Evolutionary conservation across 1,284 basidiomycete species (phyloP), one percentile per base, ranked within the genome.

Genomic region (Boletus smithii): DNA sequence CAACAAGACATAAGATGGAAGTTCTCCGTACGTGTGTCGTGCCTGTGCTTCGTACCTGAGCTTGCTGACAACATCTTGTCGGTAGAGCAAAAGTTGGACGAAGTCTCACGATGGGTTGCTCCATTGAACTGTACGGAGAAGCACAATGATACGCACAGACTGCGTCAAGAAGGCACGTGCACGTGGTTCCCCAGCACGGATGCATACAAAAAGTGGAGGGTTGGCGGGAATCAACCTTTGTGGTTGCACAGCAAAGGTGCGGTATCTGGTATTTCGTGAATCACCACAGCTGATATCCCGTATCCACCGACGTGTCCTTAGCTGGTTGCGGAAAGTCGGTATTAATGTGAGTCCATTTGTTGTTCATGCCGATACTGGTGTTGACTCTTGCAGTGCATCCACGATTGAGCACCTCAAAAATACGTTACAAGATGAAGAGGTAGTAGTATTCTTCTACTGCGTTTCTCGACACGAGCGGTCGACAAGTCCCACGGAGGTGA

Each of bases 261-360:
- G 37, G 4, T 41, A 7, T 30, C 18, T 22, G 5, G 6, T 17
- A n/a, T 16, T 8, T 18, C 4, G 8, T 8, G 17, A 16, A 3
- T 29, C 11, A 5, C 24, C 8, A 20, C 14, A 4, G 17, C 16
- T 37, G 16, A 44, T 14, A 10, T 5, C 13, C 8, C 8, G 13
- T 5, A 14, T 35, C 13, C 13, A 6, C 14, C 29, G 29, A 30
- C 8, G 2, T 16, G n/a, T 31, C 30, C 30, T n/a, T 33, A 49
- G 48, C 32, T 7, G 44, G 48, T 13, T 41, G 45, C 20, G 45
- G 48, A 17, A 50, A 50, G 29, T 50, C 48, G 2, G 48, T 49
- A 2, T 24, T 49, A 8, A 13, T 20, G 48, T 49, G 8, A 13
- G 48, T 29, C 3, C 10, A 8, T 13, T 4, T 7, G 13, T n/a